These are phyloP conservation scores for Candida boleticola DNA, from an alignment of 805 yeast genomes.

Conservation along the genomic window DNA sequence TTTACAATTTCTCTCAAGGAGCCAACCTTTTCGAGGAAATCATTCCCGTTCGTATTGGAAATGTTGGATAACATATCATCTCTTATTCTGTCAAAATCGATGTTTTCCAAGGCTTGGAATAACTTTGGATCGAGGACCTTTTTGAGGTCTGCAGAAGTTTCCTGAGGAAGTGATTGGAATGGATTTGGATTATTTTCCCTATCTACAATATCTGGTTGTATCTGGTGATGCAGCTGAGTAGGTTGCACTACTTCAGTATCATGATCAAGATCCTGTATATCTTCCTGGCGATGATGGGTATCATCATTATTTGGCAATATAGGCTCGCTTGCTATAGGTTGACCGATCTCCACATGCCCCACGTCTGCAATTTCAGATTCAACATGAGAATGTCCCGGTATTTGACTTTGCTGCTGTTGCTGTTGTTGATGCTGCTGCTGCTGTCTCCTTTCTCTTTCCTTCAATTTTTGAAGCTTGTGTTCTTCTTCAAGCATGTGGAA, in stretches of 20 bases:
- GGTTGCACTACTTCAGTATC: background rate
- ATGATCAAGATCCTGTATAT: background rate
- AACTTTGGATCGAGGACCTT: constrained; percentile 24
- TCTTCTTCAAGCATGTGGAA: constrained; percentile 35
- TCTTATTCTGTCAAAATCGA: constrained; percentile 18
- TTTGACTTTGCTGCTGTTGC: constrained; percentile 1
- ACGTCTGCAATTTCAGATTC: background rate
- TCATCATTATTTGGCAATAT: background rate
- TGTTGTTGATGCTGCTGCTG: background rate
- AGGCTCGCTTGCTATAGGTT: background rate
- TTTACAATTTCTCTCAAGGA: constrained; percentile 24
- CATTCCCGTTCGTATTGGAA: constrained; percentile 13
- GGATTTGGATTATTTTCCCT: constrained; percentile 12
- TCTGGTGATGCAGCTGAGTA: background rate
- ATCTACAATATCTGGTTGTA: background rate
- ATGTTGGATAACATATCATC: constrained; percentile 7
- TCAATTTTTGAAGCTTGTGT: constrained; percentile 25
- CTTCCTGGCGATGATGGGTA: background rate
- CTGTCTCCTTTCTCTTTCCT: constrained; percentile 13
- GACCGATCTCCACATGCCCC: background rate
- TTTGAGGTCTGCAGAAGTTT: background rate
- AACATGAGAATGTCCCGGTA: background rate
- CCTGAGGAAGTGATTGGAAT: constrained; percentile 19
- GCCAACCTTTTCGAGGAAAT: constrained; percentile 24
- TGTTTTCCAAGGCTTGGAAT: constrained; percentile 24